A percentile compares a stretch with the other conserved stretches of the same genome.
phyloP scores from a whole-genome alignment of 805 yeast genomes.

The Teunomyces barrocoloradensis region DNA sequence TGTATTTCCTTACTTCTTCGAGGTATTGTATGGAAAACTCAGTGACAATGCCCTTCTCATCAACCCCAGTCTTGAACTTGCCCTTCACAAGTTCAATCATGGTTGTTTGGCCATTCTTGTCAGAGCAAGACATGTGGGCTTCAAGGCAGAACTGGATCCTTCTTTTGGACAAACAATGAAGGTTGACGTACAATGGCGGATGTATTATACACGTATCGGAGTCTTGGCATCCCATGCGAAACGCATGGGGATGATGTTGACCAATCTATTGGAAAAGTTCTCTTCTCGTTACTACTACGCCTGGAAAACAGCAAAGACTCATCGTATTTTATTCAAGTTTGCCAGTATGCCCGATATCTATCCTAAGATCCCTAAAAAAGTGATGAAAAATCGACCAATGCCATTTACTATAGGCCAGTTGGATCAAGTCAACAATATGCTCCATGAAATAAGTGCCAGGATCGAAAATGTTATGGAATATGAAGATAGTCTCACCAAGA shows the following conservation, averaged over 20 bases:
- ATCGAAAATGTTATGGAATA: constrained; percentile 6
- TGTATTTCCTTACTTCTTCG: constrained; percentile 12
- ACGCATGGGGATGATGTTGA: constrained; percentile 8
- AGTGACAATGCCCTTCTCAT: constrained; percentile 8
- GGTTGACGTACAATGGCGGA: constrained; percentile 9
- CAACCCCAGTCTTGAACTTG: constrained; percentile 9
- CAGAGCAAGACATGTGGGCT: constrained; percentile 14
- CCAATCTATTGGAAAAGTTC: constrained; percentile 9
- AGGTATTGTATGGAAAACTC: constrained; percentile 9
- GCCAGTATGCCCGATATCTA: background rate
- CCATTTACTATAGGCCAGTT: constrained; percentile 11
- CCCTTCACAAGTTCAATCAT: constrained; percentile 10
- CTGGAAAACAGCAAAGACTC: constrained; percentile 15
- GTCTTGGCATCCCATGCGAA: constrained; percentile 8
- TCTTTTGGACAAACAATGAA: constrained; percentile 10
- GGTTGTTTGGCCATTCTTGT: constrained; percentile 18
- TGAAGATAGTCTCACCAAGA: constrained; percentile 7
- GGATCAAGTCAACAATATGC: constrained; percentile 8
- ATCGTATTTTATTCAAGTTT: constrained; percentile 1
- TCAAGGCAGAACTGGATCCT: constrained; percentile 12
- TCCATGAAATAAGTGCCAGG: constrained; percentile 6
- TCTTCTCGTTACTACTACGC: constrained; percentile 11
- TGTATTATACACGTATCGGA: constrained; percentile 7
- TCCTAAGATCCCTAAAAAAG: background rate
- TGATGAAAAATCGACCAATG: constrained; percentile 1